Conservation (phyloP, 2,329 filamentous ascomycete genomes). For the Botrytis byssoidea region DNA sequence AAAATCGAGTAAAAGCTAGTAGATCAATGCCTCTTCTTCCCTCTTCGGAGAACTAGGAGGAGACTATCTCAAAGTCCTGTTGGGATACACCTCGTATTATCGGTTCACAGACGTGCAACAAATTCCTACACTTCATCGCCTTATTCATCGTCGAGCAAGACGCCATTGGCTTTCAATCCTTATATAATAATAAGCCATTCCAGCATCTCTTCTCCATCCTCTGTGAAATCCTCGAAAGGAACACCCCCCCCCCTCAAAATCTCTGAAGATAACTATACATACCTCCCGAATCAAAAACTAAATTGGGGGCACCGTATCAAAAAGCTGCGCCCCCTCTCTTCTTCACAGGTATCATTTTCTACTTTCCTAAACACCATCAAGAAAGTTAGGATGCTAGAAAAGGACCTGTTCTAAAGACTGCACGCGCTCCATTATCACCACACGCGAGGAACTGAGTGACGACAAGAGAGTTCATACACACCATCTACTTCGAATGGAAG, state of each 20-base stretch:
- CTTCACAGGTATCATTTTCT: no score
- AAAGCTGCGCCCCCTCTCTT: not conserved
- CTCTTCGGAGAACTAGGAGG: not conserved
- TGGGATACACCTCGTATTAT: not conserved
- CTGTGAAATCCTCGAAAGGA: no score
- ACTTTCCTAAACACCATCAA: no score
- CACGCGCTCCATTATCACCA: not conserved
- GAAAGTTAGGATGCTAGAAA: no score
- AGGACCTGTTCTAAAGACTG: not conserved
- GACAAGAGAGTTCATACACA: not conserved
- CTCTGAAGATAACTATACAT: not conserved
- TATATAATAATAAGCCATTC: not conserved
- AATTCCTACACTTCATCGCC: not conserved
- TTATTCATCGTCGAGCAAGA: not conserved
- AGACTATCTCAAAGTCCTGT: not conserved
- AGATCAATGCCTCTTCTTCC: no score
- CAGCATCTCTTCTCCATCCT: not conserved
- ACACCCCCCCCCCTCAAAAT: not conserved
- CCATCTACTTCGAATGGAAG: not conserved
- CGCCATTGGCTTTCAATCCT: not conserved
- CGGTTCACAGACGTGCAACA: not conserved
- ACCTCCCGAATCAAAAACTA: not conserved
- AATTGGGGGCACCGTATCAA: fast-evolving
- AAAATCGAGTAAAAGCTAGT: no score
- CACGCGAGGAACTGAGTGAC: not conserved